phyloP scores from a whole-genome alignment of 768 basidiomycete species.

The Lentinula sp. region DNA sequence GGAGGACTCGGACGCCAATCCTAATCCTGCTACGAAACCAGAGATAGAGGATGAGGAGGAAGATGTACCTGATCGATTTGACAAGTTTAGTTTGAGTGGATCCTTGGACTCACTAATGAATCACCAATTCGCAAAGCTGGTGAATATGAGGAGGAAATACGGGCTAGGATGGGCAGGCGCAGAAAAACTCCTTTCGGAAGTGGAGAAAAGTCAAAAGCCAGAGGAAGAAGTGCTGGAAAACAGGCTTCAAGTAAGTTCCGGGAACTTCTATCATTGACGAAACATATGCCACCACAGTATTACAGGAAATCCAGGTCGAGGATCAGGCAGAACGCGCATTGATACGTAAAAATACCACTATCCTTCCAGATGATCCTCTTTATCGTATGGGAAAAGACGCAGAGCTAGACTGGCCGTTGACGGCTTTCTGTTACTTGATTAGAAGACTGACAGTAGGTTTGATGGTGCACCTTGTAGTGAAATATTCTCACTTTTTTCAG shows the following conservation, averaged over 20 bases:
- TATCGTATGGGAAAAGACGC: conserved; percentile 18
- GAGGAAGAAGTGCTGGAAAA: conserved; percentile 30
- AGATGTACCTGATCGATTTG: conserved; percentile 38
- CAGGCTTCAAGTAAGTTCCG: conserved; percentile 23
- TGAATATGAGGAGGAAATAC: conserved; percentile 46
- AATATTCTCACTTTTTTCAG: conserved; percentile 20
- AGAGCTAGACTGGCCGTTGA: conserved; percentile 53
- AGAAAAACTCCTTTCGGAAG: conserved; percentile 42
- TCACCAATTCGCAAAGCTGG: conserved; percentile 45
- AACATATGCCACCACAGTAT: background rate
- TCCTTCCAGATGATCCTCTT: conserved; percentile 54
- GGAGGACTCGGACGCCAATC: conserved; percentile 8
- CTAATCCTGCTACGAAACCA: background rate
- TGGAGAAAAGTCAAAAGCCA: conserved; percentile 37
- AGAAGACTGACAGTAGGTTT: conserved; percentile 53
- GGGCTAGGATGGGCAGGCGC: conserved; percentile 66
- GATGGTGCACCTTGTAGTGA: background rate
- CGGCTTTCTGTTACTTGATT: conserved; percentile 60
- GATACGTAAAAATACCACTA: conserved; percentile 24
- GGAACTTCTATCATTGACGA: background rate
- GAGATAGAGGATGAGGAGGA: conserved; percentile 22
- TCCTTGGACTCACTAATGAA: conserved; percentile 60
- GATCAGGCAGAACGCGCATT: conserved; percentile 39
- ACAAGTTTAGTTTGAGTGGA: conserved; percentile 56
- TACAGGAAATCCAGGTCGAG: conserved; percentile 29